Percentiles rank a stretch among this genome's conserved stretches.
Conservation (phyloP, 2,329 filamentous ascomycete genomes). For the Drechslerella coelobrocha region DNA sequence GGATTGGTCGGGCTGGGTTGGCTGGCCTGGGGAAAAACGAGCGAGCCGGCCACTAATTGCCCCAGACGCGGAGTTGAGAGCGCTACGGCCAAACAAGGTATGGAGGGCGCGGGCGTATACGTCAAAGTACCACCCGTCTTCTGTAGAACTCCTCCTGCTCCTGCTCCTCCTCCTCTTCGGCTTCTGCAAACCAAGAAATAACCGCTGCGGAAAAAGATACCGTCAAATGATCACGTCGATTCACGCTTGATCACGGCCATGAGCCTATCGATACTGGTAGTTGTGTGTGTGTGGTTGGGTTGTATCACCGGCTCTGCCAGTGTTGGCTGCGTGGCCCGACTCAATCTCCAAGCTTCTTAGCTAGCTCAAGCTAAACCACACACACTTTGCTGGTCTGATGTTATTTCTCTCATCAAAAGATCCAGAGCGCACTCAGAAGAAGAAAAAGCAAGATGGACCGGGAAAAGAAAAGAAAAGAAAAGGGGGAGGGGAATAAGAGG, state of each 20-base stretch:
- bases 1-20: constrained; percentile 28
- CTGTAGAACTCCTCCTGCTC: not conserved
- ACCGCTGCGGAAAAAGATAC: constrained; percentile 4
- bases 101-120: not conserved
- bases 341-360: constrained; percentile 12
- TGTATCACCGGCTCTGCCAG: constrained; percentile 31
- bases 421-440: not conserved
- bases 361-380: not conserved
- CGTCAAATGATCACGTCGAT: constrained; percentile 1
- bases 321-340: constrained; percentile 37
- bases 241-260: not conserved
- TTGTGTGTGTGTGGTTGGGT: constrained; percentile 14
- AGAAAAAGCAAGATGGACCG: too few species aligned
- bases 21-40: constrained; percentile 9
- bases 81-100: not conserved
- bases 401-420: not conserved
- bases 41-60: constrained; percentile 7
- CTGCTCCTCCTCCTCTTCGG: too few species aligned
- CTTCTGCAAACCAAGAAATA: too few species aligned
- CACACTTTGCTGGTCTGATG: not conserved
- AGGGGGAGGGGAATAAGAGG: too few species aligned
- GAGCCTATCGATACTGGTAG: not conserved
- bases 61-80: not conserved
- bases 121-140: not conserved
- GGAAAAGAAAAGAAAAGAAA: too few species aligned